phyloP scores from a whole-genome alignment of 2,329 filamentous ascomycete genomes.

The Arthroderma uncinatum region DNA sequence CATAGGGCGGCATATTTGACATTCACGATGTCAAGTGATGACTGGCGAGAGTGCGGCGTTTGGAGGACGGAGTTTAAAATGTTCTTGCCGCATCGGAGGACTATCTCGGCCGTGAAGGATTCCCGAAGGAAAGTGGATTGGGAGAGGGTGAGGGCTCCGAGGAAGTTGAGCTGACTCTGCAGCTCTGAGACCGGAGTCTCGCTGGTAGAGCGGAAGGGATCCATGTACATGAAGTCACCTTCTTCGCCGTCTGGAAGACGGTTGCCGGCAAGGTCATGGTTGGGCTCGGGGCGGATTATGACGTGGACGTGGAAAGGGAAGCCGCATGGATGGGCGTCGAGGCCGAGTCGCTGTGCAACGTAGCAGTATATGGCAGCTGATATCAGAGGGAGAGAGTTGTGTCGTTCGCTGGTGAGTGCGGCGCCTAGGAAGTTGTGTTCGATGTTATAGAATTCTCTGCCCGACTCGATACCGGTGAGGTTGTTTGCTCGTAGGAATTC shows the following conservation, averaged over 20 bases:
- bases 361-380: conserved; percentile 79
- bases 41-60: conserved; percentile 28
- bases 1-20: conserved; percentile 65
- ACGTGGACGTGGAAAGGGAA: conserved; percentile 80
- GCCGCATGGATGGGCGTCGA: conserved; percentile 67
- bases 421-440: conserved; percentile 82
- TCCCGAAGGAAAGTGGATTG: conserved; percentile 49
- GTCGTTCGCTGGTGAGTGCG: conserved; percentile 58
- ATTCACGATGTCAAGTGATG: conserved; percentile 44
- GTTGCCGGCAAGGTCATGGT: conserved; percentile 49
- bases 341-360: conserved; percentile 59
- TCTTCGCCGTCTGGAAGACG: conserved; percentile 14
- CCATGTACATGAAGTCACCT: conserved; percentile 61
- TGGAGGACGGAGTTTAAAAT: conserved; percentile 62
- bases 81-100: conserved; percentile 67
- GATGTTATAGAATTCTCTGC: conserved; percentile 61
- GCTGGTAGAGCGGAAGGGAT: conserved; percentile 61
- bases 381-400: conserved; percentile 75
- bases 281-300: conserved; percentile 54
- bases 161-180: conserved; percentile 46
- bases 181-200: conserved; percentile 56
- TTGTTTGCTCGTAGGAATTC: conserved; percentile 57
- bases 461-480: conserved; percentile 59
- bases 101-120: conserved; percentile 54
- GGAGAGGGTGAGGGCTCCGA: conserved; percentile 33